These are phyloP conservation scores for Globisporangium apiculatum DNA, from an alignment of 352 stramenopile genomes.

Conservation along the genomic window DNA sequence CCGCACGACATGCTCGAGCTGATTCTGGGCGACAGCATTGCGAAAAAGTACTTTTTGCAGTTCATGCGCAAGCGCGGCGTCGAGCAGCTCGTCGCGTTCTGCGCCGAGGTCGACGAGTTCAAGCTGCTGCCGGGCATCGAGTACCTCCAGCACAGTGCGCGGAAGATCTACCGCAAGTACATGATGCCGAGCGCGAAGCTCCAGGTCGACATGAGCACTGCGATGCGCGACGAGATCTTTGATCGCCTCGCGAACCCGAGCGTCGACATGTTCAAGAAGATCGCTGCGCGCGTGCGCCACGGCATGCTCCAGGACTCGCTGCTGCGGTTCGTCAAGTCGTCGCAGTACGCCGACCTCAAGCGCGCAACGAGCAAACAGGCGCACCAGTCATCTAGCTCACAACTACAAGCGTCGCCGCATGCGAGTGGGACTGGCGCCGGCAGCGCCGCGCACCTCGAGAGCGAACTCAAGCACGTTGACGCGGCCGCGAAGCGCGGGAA, in stretches of 20 bases:
- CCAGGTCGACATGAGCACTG: conserved; percentile 78
- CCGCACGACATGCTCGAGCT: conserved; percentile 42
- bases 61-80: conserved; percentile 65
- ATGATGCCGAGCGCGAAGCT: conserved; percentile 66
- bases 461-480: conserved; percentile 48
- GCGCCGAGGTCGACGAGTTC: conserved; percentile 71
- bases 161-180: conserved; percentile 86
- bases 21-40: conserved; percentile 46
- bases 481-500: conserved; percentile 61
- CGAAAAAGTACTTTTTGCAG: conserved; percentile 69
- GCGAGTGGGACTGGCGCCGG: no score
- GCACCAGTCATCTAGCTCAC: not conserved
- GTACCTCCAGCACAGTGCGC: conserved; percentile 77
- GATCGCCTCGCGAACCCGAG: conserved; percentile 53
- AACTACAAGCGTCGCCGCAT: no score
- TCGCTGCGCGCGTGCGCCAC: conserved; percentile 47
- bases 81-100: conserved; percentile 66
- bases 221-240: conserved; percentile 75
- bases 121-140: conserved; percentile 76
- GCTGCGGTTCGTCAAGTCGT: conserved; percentile 69
- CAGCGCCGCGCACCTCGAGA: conserved; percentile 20
- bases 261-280: conserved; percentile 85
- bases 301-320: conserved; percentile 78
- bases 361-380: conserved; percentile 21
- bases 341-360: conserved; percentile 59